phyloP scores from a whole-genome alignment of 805 yeast species.

The Saccharomycopsis schoenii region DNA sequence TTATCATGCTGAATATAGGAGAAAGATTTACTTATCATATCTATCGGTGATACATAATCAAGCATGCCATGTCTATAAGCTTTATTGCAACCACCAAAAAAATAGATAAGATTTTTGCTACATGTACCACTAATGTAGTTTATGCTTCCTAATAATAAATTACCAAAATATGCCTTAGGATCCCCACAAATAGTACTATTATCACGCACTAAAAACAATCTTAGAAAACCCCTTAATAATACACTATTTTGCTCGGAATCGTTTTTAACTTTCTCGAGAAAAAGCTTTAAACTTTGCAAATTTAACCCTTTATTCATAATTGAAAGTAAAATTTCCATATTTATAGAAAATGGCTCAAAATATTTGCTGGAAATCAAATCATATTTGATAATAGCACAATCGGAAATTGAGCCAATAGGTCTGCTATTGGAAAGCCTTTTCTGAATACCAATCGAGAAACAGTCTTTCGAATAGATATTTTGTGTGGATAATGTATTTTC shows the following conservation, averaged over 20 bases:
- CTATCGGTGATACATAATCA: neutral
- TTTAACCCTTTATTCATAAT: neutral
- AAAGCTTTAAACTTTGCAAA: neutral
- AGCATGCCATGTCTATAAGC: neutral
- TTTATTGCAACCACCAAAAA: neutral
- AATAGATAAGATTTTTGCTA: slow-evolving; percentile 24
- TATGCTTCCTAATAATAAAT: slow-evolving; percentile 31
- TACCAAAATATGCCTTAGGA: slow-evolving; percentile 24
- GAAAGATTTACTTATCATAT: neutral
- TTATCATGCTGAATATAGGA: slow-evolving; percentile 1
- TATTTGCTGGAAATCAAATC: slow-evolving; percentile 18
- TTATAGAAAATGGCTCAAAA: slow-evolving; percentile 2
- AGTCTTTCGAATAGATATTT: slow-evolving; percentile 22
- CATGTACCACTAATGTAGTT: slow-evolving; percentile 33
- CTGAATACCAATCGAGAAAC: slow-evolving; percentile 34
- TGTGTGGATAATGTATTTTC: slow-evolving; percentile 12
- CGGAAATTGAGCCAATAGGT: slow-evolving; percentile 31
- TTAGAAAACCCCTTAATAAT: slow-evolving; percentile 54
- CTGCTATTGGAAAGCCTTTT: slow-evolving; percentile 37
- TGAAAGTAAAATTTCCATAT: neutral
- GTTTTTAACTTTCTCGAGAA: neutral
- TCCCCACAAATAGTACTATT: slow-evolving; percentile 50
- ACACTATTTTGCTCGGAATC: slow-evolving; percentile 25
- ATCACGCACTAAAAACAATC: slow-evolving; percentile 52
- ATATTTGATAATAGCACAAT: slow-evolving; percentile 26